These are phyloP conservation scores for Saccharomycopsis phalli DNA, from an alignment of 1,139 yeast genomes.

Conservation along the genomic window DNA sequence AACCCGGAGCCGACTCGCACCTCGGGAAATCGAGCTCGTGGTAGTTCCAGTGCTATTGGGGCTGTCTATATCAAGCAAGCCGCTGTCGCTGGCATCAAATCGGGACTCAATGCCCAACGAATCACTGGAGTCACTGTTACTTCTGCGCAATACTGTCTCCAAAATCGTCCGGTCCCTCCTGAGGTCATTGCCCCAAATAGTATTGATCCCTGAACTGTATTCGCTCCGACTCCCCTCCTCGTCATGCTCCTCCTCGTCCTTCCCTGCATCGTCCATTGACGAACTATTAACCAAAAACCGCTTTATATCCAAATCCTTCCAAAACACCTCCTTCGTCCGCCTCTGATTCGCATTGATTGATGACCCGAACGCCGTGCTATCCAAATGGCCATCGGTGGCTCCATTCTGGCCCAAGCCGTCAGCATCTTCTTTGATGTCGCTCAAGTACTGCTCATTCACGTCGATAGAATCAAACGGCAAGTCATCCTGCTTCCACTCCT, in stretches of 20 bases:
- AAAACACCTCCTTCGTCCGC: conserved; percentile 24
- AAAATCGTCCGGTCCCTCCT: conserved; percentile 18
- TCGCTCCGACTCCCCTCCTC: background rate
- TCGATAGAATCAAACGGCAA: conserved; percentile 33
- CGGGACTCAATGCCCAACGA: too few relatives aligned
- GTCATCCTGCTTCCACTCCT: conserved; percentile 31
- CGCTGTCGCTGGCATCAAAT: background rate
- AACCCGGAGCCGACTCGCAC: conserved; percentile 12
- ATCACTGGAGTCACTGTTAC: too few relatives aligned
- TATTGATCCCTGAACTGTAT: conserved; percentile 2
- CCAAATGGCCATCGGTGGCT: conserved; percentile 22
- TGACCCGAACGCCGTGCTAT: conserved; percentile 24
- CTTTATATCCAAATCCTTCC: conserved; percentile 31
- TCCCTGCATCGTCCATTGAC: conserved; percentile 14
- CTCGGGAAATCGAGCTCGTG: conserved; percentile 12
- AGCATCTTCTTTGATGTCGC: conserved; percentile 21
- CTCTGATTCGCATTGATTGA: conserved; percentile 25
- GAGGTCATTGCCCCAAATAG: conserved; percentile 10
- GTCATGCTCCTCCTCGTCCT: background rate
- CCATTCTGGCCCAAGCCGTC: conserved; percentile 23
- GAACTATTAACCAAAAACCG: conserved; percentile 25
- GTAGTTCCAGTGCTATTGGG: conserved; percentile 16
- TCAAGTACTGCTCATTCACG: conserved; percentile 20
- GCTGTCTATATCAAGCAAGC: conserved; percentile 4
- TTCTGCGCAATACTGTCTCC: conserved; percentile 10